These are phyloP conservation scores for Aspergillus unguis DNA, from an alignment of 2,329 filamentous ascomycete genomes.

Conservation along the genomic window DNA sequence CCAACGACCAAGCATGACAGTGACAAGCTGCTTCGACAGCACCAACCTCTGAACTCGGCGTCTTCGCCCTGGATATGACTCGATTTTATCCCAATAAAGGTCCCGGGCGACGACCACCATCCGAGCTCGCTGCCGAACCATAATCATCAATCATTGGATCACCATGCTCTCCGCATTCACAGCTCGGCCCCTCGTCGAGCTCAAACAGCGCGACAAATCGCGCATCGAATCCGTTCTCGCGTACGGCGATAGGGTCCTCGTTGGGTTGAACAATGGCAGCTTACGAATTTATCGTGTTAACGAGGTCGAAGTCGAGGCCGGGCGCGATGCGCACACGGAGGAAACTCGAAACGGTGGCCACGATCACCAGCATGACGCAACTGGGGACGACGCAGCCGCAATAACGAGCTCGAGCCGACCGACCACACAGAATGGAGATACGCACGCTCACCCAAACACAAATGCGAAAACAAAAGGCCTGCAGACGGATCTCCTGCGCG, in stretches of 20 bases:
- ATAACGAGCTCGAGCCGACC: conserved; percentile 5
- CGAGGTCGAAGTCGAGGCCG: conserved; percentile 63
- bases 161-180: conserved; percentile 95
- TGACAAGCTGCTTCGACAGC: conserved; percentile 7
- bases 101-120: conserved; percentile 19
- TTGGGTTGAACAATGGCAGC: conserved; percentile 84
- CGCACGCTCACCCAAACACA: not conserved
- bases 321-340: conserved; percentile 35
- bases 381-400: not conserved
- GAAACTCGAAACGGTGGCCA: conserved; percentile 11
- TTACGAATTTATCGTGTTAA: conserved; percentile 91
- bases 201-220: conserved; percentile 90
- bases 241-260: conserved; percentile 86
- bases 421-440: conserved; percentile 15
- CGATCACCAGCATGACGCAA: not conserved
- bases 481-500: conserved; percentile 79
- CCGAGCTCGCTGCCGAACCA: conserved; percentile 20
- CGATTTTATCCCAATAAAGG: conserved; percentile 8
- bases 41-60: not conserved
- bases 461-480: conserved; percentile 35
- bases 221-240: conserved; percentile 95
- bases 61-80: conserved; percentile 19
- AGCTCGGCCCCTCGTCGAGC: conserved; percentile 93
- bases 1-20: conserved; percentile 4
- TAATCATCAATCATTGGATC: too few relatives aligned